Evolutionary conservation across 2,329 filamentous ascomycete species (phyloP).

Genomic region (Trichoderma atroviride): DNA sequence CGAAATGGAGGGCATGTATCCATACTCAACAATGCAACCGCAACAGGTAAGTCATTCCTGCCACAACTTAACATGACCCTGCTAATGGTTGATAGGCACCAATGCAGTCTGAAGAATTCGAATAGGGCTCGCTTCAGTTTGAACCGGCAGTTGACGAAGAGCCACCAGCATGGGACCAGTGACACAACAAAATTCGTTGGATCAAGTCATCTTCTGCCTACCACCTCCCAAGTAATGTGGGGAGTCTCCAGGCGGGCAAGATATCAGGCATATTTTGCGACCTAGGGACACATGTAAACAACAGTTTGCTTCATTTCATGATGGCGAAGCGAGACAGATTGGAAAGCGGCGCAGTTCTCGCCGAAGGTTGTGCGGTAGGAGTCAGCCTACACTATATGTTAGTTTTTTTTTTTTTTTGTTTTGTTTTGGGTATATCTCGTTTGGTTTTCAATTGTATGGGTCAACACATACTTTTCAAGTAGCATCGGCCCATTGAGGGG

Average conservation of each 20-base stretch:
- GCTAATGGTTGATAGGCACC: conserved; percentile 41
- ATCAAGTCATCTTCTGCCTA: background rate
- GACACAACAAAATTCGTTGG: background rate
- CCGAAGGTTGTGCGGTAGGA: conserved; percentile 60
- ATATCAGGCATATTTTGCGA: background rate
- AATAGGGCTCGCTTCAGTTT: conserved; percentile 35
- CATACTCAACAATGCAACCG: conserved; percentile 76
- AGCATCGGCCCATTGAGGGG: conserved; percentile 81
- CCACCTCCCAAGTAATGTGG: background rate
- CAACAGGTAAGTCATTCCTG: conserved; percentile 70
- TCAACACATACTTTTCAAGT: conserved; percentile 76
- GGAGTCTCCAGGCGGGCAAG: conserved; percentile 1
- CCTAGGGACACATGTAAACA: background rate
- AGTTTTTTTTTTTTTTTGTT: conserved; percentile 1
- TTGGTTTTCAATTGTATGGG: background rate
- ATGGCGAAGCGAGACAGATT: conserved; percentile 75
- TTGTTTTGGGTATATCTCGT: background rate
- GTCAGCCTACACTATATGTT: conserved; percentile 56
- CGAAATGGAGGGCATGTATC: conserved; percentile 82
- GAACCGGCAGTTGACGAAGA: background rate
- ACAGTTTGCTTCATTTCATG: conserved; percentile 40
- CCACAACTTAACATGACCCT: background rate
- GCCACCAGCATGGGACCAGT: background rate
- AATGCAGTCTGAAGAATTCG: conserved; percentile 52
- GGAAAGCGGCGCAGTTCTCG: conserved; percentile 64